Evolutionary conservation across 176 grass and related monocot genomes (phyloP), one percentile per base, ranked within the genome.

Genomic region (Zizania latifolia): DNA sequence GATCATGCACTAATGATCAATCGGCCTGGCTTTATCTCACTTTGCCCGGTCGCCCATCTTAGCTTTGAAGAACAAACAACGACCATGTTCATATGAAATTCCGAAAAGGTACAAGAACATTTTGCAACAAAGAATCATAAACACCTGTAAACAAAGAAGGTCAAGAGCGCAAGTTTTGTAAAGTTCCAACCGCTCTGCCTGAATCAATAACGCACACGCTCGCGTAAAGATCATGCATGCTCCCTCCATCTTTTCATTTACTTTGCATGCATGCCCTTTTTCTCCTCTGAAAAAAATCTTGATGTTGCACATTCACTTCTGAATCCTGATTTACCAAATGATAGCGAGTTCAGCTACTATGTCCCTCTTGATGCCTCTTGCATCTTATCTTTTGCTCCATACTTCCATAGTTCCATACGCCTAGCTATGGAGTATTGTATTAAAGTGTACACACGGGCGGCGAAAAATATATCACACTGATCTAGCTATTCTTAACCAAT

Each of bases 311-410:
- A 45, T 58, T 75, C 28, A 56, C 60, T 45, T 57, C 24, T 8
- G 32, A 33, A 53, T 53, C 22, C 19, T 53, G 48, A 53, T 9
- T 58, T 44, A 66, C 5, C 7, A 58, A 66, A 71, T 44, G 55
- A 43, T 16, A 39, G 23, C 1, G 6, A 59, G 27, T 55, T 2
- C 17, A 56, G 1, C 36, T 62, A 55, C 64, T 55, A 86, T 77
- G 68, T 76, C 82, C 46, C 32, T 77, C 37, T 39, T 40, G 57
- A 48, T 35, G 22, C 45, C 12, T 82, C 17, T 46, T 58, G 72
- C 8, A 48, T 43, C 43, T 44, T 62, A 68, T 75, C 62, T 43
- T 55, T 21, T 76, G 63, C 13, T 62, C 19, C 4, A 8, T 76
- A 43, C 62, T 44, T 53, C 19, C 48, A n/a, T n/a, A n/a, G 58